Evolutionary conservation across 768 basidiomycete species (phyloP), one percentile per base, ranked within the genome.

Genomic region (Phlebiopsis flavidoalba): DNA sequence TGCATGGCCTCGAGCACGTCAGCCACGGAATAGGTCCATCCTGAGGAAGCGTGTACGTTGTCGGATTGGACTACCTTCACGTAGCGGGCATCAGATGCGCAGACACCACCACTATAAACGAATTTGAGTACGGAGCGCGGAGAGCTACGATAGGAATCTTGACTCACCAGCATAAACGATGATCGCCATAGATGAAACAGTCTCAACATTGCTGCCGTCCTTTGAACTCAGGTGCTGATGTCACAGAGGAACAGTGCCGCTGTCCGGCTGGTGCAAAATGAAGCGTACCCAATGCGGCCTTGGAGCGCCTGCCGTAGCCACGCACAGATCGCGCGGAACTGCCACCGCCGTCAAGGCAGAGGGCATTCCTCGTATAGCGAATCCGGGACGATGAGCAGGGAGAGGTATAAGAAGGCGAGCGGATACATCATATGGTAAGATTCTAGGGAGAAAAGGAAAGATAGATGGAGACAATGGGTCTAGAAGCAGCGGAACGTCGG

Each of bases 191-290:
- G 26, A 31, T 2, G 26, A n/a, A 0, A 88, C 82, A 0, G 88
- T 89, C 71, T 89, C 87, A n/a, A n/a, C n/a, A 62, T 86, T 85
- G 69, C 87, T 88, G 0, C 83, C 79, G 61, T 87, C 87, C 67
- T 90, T 90, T 1, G 87, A 87, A 60, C 83, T 88, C 46, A 89
- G 73, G 64, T 89, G 0, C 87, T 87, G 12, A 89, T 75, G 63
- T 89, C 87, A 5, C 86, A 86, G n/a, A 46, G 76, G 76, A 0
- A 80, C 80, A 10, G 61, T 67, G 14, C 75, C 55, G 1, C 84
- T 80, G 11, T 35, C 37, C 7, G 61, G 61, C 10, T 78, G n/a
- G 80, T 0, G 86, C 81, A 64, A 89, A 87, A 66, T 89, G 88
- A 57, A 86, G 72, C 0, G 85, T 81, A n/a, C n/a, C n/a, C 17